Conservation (phyloP, 75 land plant species). For the Ceratopteris richardii region DNA sequence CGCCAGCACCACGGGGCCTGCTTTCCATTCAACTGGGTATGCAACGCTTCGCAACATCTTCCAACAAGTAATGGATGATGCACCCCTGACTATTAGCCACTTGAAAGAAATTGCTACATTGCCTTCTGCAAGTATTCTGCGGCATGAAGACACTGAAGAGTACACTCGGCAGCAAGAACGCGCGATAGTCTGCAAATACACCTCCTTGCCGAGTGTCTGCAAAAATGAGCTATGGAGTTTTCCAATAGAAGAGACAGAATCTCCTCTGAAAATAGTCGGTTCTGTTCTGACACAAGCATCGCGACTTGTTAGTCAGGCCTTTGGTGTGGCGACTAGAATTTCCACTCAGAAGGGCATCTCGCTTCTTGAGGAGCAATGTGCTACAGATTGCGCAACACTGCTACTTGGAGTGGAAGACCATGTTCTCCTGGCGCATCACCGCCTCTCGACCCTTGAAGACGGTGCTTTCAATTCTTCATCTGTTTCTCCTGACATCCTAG, state of each 20-base stretch:
- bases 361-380: slow-evolving; percentile 3
- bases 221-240: slow-evolving; percentile 14
- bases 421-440: slow-evolving; percentile 32
- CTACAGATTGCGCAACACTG: slow-evolving; percentile 38
- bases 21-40: no score
- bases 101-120: no score
- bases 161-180: no score
- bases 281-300: slow-evolving; percentile 16
- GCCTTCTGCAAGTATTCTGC: no score
- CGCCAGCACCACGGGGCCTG: no score
- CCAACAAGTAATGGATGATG: no score
- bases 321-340: slow-evolving; percentile 2
- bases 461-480: slow-evolving; percentile 48
- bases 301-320: slow-evolving; percentile 27
- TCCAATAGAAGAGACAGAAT: not conserved
- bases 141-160: no score
- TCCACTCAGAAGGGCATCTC: slow-evolving; percentile 14
- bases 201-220: slow-evolving; percentile 31
- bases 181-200: slow-evolving; percentile 35
- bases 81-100: no score
- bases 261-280: slow-evolving; percentile 25
- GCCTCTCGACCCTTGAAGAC: slow-evolving; percentile 22
- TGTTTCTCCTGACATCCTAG: slow-evolving; percentile 15
- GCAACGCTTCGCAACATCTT: no score
- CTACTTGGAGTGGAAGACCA: slow-evolving; percentile 35